Evolutionary conservation across 352 stramenopile genomes (phyloP).

Genomic region (Phytopythium mirpurense): DNA sequence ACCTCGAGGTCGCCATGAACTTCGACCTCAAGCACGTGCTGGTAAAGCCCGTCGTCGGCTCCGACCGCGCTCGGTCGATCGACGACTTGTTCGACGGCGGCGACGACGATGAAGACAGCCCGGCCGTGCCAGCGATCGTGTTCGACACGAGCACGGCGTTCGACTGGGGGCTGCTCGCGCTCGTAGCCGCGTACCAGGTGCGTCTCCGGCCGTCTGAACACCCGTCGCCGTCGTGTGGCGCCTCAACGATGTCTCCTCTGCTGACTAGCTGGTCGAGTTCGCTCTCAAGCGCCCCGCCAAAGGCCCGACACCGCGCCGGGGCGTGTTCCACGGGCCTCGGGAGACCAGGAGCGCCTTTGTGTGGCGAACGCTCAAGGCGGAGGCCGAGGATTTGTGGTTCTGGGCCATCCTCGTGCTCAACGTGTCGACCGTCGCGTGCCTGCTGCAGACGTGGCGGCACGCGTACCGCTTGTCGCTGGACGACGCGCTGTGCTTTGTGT

Average conservation of each 20-base stretch:
- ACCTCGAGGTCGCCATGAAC: slow-evolving; percentile 61
- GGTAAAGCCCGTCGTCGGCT: slow-evolving; percentile 9
- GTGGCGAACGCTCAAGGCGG: slow-evolving; percentile 10
- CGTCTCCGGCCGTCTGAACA: not conserved
- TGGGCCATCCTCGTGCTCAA: slow-evolving; percentile 53
- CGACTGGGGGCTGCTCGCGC: slow-evolving; percentile 33
- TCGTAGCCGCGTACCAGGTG: slow-evolving; percentile 52
- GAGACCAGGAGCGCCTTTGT: slow-evolving; percentile 13
- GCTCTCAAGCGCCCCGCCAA: slow-evolving; percentile 21
- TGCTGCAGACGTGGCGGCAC: slow-evolving; percentile 48
- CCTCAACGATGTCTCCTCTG: not conserved
- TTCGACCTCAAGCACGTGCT: slow-evolving; percentile 33
- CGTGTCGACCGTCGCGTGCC: slow-evolving; percentile 37
- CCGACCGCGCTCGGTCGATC: not conserved
- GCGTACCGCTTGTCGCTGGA: slow-evolving; percentile 48
- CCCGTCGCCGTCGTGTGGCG: not conserved
- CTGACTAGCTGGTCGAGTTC: slow-evolving; percentile 33
- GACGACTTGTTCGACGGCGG: slow-evolving; percentile 4
- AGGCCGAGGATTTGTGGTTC: slow-evolving; percentile 59
- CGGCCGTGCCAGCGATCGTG: slow-evolving; percentile 37
- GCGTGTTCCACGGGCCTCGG: not conserved
- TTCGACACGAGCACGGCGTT: slow-evolving; percentile 36
- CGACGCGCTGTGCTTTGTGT: slow-evolving; percentile 51
- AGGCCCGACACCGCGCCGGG: not conserved
- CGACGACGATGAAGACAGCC: not conserved